Conservation (phyloP, 495 filamentous ascomycete species). For the Neurospora hispaniola region DNA sequence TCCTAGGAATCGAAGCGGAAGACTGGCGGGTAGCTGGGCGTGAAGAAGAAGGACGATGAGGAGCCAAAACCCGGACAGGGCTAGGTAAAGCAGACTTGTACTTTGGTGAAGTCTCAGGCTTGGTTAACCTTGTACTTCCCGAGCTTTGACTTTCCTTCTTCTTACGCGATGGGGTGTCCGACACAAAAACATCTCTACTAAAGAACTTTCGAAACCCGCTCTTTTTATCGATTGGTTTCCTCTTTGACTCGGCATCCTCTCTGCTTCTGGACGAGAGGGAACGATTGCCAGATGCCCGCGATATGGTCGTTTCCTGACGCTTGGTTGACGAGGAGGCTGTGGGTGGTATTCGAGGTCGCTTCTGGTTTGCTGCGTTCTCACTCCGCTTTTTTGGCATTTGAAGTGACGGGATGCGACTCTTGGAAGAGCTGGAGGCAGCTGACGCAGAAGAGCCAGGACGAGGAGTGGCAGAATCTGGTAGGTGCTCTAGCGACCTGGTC, state of each 20-base stretch:
- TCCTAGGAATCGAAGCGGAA: conserved; percentile 13
- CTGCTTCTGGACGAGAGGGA: conserved; percentile 12
- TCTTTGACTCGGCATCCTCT: conserved; percentile 6
- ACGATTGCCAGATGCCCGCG: conserved; percentile 19
- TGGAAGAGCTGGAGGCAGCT: conserved; percentile 6
- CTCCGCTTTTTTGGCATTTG: conserved; percentile 6
- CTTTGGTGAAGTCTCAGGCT: neutral
- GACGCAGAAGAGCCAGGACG: conserved; percentile 10
- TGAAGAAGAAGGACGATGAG: conserved; percentile 10
- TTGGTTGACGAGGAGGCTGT: conserved; percentile 9
- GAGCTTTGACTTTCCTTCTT: conserved; percentile 11
- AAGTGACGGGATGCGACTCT: conserved; percentile 4
- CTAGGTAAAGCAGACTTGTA: neutral
- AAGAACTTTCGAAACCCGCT: conserved; percentile 22
- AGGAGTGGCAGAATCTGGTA: neutral
- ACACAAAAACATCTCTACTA: conserved; percentile 20
- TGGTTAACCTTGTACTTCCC: conserved; percentile 1
- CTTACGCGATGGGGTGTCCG: conserved; percentile 12
- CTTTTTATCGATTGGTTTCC: conserved; percentile 19
- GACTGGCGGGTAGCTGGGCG: conserved; percentile 9
- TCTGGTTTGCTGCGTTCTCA: conserved; percentile 35
- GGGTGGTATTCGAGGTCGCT: conserved; percentile 27
- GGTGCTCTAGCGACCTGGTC: conserved; percentile 7
- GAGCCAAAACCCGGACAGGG: conserved; percentile 1
- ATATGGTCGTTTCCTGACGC: conserved; percentile 10